A percentile compares a stretch with the other conserved stretches of the same genome.
These are phyloP conservation scores for Sutorius eximius DNA, from an alignment of 1,284 basidiomycete species.

Conservation along the genomic window DNA sequence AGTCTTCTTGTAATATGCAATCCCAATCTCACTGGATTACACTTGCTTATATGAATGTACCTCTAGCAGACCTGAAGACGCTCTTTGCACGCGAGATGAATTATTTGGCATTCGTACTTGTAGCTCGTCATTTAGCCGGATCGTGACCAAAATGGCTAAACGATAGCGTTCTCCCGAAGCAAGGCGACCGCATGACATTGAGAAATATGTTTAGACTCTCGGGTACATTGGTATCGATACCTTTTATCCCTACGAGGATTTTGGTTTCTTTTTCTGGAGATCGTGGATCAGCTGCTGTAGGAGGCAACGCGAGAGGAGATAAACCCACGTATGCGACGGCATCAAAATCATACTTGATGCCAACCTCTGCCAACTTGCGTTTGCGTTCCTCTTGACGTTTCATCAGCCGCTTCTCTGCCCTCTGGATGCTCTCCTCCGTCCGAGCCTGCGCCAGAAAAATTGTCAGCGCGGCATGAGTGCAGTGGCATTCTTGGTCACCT, in stretches of 20 bases:
- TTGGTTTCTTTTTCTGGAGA: slow-evolving; percentile 34
- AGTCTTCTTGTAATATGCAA: slow-evolving; percentile 7
- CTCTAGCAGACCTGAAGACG: not conserved
- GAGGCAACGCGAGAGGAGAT: not conserved
- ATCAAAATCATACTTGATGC: slow-evolving; percentile 90
- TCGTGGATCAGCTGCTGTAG: not conserved
- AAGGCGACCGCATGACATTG: not conserved
- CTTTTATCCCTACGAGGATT: slow-evolving; percentile 10
- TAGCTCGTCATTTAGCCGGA: not conserved
- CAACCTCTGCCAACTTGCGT: slow-evolving; percentile 75
- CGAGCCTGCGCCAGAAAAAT: slow-evolving; percentile 52
- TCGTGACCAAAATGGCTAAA: not conserved
- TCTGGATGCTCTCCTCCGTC: slow-evolving; percentile 69
- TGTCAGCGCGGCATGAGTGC: not conserved
- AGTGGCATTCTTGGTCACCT: slow-evolving; percentile 49
- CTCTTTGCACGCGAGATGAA: not conserved
- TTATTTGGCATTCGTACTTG: not conserved
- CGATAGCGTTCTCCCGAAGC: too few species aligned
- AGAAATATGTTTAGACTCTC: not conserved
- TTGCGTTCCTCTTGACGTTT: slow-evolving; percentile 79
- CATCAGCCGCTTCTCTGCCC: slow-evolving; percentile 70
- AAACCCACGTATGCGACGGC: slow-evolving; percentile 66
- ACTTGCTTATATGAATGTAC: not conserved
- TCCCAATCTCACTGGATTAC: not conserved
- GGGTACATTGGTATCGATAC: not conserved